Conservation (phyloP, 495 filamentous ascomycete genomes). For the Hypoxylon cercidicola region DNA sequence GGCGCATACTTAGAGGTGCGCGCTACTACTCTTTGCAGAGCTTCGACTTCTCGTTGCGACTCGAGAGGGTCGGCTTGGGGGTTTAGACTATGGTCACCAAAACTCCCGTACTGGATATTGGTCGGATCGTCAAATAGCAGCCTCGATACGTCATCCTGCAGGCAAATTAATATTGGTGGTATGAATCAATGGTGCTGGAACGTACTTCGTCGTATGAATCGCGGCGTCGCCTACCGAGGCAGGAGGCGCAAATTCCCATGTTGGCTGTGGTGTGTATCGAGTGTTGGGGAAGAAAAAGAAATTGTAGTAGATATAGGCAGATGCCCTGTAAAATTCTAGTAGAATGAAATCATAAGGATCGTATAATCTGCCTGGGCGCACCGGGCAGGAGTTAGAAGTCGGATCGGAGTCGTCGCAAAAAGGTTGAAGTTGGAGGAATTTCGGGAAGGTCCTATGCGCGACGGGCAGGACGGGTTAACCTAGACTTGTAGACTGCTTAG, state of each 20-base stretch:
- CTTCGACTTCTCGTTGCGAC: slow-evolving; percentile 67
- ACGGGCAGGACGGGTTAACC: no score
- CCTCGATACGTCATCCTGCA: slow-evolving; percentile 63
- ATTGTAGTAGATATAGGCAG: slow-evolving; percentile 30
- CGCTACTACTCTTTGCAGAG: slow-evolving; percentile 64
- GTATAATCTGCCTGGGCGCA: slow-evolving; percentile 48
- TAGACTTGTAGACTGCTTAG: no score
- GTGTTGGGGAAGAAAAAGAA: slow-evolving; percentile 17
- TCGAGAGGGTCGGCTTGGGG: slow-evolving; percentile 65
- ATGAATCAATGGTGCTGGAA: not conserved
- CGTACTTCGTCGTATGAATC: slow-evolving; percentile 57
- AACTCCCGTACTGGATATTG: slow-evolving; percentile 64
- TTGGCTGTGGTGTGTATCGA: slow-evolving; percentile 18
- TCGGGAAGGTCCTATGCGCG: slow-evolving; percentile 28
- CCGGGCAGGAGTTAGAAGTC: slow-evolving; percentile 50
- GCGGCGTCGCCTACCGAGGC: slow-evolving; percentile 53
- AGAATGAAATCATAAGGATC: slow-evolving; percentile 46
- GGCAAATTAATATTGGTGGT: slow-evolving; percentile 5
- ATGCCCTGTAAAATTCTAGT: slow-evolving; percentile 31
- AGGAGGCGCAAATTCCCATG: slow-evolving; percentile 61
- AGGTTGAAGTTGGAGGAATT: slow-evolving; percentile 43
- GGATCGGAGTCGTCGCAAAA: slow-evolving; percentile 36
- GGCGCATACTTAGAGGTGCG: slow-evolving; percentile 64
- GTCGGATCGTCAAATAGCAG: slow-evolving; percentile 65
- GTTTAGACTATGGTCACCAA: slow-evolving; percentile 60